Conservation (phyloP, 169 alveolate species). For the Cryptosporidium muris region DNA sequence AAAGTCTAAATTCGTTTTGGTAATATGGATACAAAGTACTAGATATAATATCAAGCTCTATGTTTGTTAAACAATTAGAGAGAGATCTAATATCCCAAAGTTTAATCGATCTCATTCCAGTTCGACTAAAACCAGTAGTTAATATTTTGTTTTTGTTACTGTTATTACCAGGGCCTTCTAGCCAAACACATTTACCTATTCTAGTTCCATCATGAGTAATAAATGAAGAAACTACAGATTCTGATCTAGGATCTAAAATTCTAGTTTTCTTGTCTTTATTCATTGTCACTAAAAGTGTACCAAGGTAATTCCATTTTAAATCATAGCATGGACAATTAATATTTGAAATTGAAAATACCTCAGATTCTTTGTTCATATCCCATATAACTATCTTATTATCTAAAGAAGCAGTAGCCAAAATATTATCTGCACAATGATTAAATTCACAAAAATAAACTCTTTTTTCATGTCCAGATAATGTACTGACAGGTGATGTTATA, state of each 20-base stretch:
- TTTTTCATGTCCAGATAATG: slow-evolving; percentile 61
- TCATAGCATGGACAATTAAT: slow-evolving; percentile 47
- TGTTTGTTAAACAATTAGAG: slow-evolving; percentile 21
- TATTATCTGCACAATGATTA: slow-evolving; percentile 40
- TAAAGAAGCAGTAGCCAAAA: slow-evolving; percentile 27
- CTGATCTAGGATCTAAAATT: slow-evolving; percentile 61
- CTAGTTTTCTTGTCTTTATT: slow-evolving; percentile 45
- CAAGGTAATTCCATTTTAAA: slow-evolving; percentile 60
- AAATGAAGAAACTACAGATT: slow-evolving; percentile 10
- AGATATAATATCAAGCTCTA: slow-evolving; percentile 56
- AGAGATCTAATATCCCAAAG: slow-evolving; percentile 52
- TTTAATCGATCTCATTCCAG: slow-evolving; percentile 62
- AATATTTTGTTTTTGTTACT: slow-evolving; percentile 30
- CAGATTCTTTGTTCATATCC: slow-evolving; percentile 48
- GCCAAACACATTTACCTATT: slow-evolving; percentile 63
- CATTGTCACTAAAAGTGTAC: slow-evolving; percentile 28
- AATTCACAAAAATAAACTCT: slow-evolving; percentile 55
- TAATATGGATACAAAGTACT: slow-evolving; percentile 64
- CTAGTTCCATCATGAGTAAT: slow-evolving; percentile 68
- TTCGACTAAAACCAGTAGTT: slow-evolving; percentile 54
- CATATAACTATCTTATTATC: slow-evolving; percentile 55
- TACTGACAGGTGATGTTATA: slow-evolving; percentile 23
- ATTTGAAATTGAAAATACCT: slow-evolving; percentile 31
- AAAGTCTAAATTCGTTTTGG: slow-evolving; percentile 30
- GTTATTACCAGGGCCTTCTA: slow-evolving; percentile 35